Evolutionary conservation across 1,284 basidiomycete genomes (phyloP), one percentile per base, ranked within the genome.

Genomic region (Mycena citricolor): DNA sequence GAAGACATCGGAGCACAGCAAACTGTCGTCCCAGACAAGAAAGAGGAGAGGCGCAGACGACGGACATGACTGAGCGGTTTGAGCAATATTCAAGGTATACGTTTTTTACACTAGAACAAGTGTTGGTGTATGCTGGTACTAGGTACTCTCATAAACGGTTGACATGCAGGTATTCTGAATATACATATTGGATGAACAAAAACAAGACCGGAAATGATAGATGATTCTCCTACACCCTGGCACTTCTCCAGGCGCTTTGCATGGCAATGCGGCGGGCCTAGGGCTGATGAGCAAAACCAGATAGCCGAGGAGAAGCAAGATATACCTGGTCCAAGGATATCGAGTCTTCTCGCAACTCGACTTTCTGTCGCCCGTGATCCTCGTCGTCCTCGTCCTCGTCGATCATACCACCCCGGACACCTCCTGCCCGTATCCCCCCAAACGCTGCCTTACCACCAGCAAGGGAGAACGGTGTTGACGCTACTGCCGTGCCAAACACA

Each of bases 281-380:
- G 21, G 42, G 39, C 34, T 34, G 39, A 39, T 41, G 38, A 49
- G 47, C 13, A 39, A 37, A n/a, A 23, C 26, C 1, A 47, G 26
- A 26, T 37, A 40, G 4, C 32, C 19, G 35, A 33, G 33, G 25
- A 32, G 22, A 42, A 52, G n/a, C 21, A 12, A 8, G 29, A 62
- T 76, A 41, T 58, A 90, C 90, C 78, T 94, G 91, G 54, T 94
- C 92, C 51, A 94, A 73, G 10, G 87, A 86, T 60, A 94, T 93
- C 21, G 84, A 82, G 57, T 83, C 86, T 60, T 90, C 87, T 55
- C 74, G 75, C 54, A 94, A 69, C 57, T 86, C 82, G 28, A 91
- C 76, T 55, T 68, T 76, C 65, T 90, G 86, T 53, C 73, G 74
- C 17, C 83, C 80, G 41, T 81, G 73, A 12, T 75, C 71, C 12